Evolutionary conservation across 192 early-diverging fungal species (phyloP).

Genomic region (Phlyctochytrium bullatum): DNA sequence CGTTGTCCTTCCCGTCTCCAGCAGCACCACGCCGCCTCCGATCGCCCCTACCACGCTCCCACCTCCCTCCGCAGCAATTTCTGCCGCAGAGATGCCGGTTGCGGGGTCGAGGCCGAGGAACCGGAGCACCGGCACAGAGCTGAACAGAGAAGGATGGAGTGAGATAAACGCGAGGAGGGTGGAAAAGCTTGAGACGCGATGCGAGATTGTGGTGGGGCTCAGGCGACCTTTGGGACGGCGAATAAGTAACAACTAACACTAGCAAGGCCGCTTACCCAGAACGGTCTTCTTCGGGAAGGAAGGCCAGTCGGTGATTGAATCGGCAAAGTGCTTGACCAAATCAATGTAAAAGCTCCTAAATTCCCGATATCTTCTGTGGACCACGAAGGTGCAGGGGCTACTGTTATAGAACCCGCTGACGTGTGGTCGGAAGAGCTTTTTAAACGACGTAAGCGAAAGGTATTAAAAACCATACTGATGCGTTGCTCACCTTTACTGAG

Average conservation of each 20-base stretch:
- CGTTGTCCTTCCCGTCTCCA: too few relatives aligned
- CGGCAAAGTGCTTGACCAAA: neutral
- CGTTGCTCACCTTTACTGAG: too few relatives aligned
- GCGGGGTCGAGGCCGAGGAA: slow-evolving; percentile 15
- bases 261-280: neutral
- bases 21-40: too few relatives aligned
- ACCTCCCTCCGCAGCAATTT: neutral
- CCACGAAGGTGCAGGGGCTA: neutral
- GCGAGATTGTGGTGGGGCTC: neutral
- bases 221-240: slow-evolving; percentile 10
- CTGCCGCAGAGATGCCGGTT: neutral
- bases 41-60: neutral
- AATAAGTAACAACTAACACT: neutral
- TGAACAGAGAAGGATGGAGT: slow-evolving; percentile 22
- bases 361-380: neutral
- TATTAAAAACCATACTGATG: too few relatives aligned
- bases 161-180: slow-evolving; percentile 21
- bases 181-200: slow-evolving; percentile 16
- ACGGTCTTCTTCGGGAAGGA: neutral
- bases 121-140: slow-evolving; percentile 11
- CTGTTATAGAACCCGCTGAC: neutral
- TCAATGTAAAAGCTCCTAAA: neutral
- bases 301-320: neutral
- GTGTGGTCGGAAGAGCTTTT: neutral
- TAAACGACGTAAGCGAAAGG: too few relatives aligned